phyloP scores from a whole-genome alignment of 169 alveolate genomes.

The Plasmodium coatneyi region DNA sequence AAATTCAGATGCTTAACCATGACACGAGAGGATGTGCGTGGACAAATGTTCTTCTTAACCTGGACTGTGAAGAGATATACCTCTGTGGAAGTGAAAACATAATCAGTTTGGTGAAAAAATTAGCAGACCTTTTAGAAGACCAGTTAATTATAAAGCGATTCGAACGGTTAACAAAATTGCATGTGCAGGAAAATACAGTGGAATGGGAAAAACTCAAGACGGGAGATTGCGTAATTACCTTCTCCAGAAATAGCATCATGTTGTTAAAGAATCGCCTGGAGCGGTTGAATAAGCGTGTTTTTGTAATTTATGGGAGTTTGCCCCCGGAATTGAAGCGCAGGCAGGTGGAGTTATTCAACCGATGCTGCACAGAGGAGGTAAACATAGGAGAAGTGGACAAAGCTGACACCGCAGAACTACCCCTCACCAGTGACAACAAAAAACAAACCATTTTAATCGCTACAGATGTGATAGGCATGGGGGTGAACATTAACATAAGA shows the following conservation, averaged over 20 bases:
- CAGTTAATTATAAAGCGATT: constrained; percentile 77
- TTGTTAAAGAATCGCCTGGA: constrained; percentile 76
- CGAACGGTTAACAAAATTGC: constrained; percentile 65
- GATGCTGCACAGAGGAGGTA: neutral
- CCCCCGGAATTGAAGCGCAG: constrained; percentile 91
- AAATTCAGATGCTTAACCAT: constrained; percentile 92
- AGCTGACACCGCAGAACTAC: neutral
- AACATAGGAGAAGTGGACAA: neutral
- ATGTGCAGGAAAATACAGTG: constrained; percentile 78
- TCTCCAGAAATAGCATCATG: constrained; percentile 86
- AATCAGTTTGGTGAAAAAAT: constrained; percentile 20
- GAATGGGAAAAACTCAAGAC: constrained; percentile 82
- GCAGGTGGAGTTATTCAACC: constrained; percentile 80
- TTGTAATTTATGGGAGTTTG: constrained; percentile 88
- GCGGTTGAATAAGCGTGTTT: constrained; percentile 78
- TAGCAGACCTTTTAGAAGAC: constrained; percentile 7
- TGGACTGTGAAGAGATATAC: constrained; percentile 77
- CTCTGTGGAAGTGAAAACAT: constrained; percentile 69
- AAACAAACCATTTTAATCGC: constrained; percentile 87
- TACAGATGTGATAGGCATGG: constrained; percentile 96
- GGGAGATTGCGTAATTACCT: constrained; percentile 94
- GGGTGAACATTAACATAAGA: constrained; percentile 90
- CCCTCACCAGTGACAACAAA: constrained; percentile 71
- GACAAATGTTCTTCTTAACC: constrained; percentile 92
- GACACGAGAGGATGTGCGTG: constrained; percentile 92